Conservation (phyloP, 2,329 filamentous ascomycete species). For the Diaporthe caulivora region DNA sequence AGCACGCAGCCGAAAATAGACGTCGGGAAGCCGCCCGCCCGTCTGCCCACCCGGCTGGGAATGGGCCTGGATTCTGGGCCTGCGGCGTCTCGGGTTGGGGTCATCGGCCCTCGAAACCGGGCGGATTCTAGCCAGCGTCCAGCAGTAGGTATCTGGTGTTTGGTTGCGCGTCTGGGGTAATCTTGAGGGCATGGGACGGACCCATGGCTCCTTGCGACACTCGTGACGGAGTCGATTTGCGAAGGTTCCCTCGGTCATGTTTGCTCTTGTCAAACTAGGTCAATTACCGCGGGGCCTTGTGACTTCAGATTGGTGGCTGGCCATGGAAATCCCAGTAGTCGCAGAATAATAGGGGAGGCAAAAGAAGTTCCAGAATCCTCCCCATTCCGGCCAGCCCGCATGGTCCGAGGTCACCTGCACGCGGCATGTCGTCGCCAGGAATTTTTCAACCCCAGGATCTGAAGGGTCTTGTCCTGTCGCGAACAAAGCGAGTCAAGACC, state of each 20-base stretch:
- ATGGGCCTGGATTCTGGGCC: slow-evolving; percentile 24
- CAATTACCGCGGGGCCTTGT: slow-evolving; percentile 15
- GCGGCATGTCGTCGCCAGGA: slow-evolving; percentile 23
- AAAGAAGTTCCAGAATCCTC: slow-evolving; percentile 4
- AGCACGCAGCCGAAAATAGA: slow-evolving; percentile 14
- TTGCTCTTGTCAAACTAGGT: neutral
- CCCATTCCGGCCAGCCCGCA: neutral
- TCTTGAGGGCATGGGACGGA: slow-evolving; percentile 6
- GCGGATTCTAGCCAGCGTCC: neutral
- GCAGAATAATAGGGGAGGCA: neutral
- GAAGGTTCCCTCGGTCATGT: neutral
- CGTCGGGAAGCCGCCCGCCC: slow-evolving; percentile 20
- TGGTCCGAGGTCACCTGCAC: slow-evolving; percentile 20
- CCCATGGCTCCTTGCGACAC: neutral
- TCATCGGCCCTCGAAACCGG: slow-evolving; percentile 13
- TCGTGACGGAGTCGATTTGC: slow-evolving; percentile 7
- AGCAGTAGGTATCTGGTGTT: neutral
- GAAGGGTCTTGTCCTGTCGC: slow-evolving; percentile 1
- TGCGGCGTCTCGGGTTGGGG: slow-evolving; percentile 17
- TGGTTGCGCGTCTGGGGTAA: neutral
- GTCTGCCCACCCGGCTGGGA: neutral
- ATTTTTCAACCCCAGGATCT: slow-evolving; percentile 19
- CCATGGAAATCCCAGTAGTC: slow-evolving; percentile 11
- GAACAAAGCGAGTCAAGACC: slow-evolving; percentile 18
- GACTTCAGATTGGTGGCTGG: slow-evolving; percentile 22